These are phyloP conservation scores for Salix koriyanagi DNA, from an alignment of 345 rosid species.

Conservation along the genomic window DNA sequence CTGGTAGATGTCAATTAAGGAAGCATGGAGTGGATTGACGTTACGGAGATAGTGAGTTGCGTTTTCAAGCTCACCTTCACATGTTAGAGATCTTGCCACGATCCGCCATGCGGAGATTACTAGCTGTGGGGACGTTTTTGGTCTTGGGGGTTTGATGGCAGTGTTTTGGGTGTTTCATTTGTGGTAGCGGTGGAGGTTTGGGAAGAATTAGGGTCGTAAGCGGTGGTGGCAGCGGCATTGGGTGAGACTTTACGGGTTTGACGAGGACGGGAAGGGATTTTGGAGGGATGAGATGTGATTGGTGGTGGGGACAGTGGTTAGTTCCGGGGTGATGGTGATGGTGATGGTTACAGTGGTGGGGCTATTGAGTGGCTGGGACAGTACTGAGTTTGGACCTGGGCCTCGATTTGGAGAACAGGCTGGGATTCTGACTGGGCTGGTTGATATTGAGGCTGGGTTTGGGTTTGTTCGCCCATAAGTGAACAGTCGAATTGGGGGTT, in stretches of 20 bases:
- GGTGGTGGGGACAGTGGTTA: conserved; percentile 24
- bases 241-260: conserved; percentile 76
- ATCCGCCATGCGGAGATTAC: conserved; percentile 39
- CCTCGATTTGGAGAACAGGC: conserved; percentile 18
- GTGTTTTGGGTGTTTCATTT: conserved; percentile 26
- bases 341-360: conserved; percentile 12
- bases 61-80: conserved; percentile 75
- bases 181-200: conserved; percentile 17
- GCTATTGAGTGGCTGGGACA: conserved; percentile 13
- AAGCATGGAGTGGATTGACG: conserved; percentile 63
- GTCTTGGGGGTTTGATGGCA: conserved; percentile 8
- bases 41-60: conserved; percentile 74
- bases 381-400: conserved; percentile 22
- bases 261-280: conserved; percentile 91
- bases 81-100: conserved; percentile 65
- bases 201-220: conserved; percentile 20
- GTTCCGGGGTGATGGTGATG: conserved; percentile 27
- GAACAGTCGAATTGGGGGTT: conserved; percentile 8
- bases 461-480: conserved; percentile 71
- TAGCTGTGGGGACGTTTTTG: conserved; percentile 36
- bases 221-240: conserved; percentile 25
- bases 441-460: conserved; percentile 25
- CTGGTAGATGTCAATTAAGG: too few relatives aligned
- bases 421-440: conserved; percentile 23
- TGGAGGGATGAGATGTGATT: conserved; percentile 56